phyloP scores from a whole-genome alignment of 345 rosid species.

The Camelina hispida region DNA sequence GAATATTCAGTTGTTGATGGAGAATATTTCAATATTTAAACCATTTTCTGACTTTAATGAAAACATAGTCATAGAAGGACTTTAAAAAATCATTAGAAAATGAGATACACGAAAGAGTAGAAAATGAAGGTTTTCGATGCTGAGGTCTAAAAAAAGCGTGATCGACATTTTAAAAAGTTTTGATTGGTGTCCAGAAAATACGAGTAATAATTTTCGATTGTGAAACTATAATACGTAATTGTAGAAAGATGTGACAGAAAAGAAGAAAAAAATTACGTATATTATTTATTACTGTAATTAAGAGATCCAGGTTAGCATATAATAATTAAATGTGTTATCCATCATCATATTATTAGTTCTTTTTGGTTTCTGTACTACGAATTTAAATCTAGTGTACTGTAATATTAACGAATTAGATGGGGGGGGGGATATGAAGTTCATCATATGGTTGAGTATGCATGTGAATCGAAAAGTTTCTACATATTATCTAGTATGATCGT shows the following conservation, averaged over 20 bases:
- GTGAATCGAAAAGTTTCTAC: too few species aligned
- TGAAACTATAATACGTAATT: background rate
- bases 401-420: background rate
- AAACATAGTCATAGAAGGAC: background rate
- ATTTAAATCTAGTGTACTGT: background rate
- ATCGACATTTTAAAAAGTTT: background rate
- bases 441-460: background rate
- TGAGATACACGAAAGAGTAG: background rate
- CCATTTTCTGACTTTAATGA: background rate
- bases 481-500: background rate
- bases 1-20: conserved; percentile 34
- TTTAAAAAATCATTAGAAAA: background rate
- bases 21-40: background rate
- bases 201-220: background rate
- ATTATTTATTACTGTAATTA: too few species aligned
- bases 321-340: background rate
- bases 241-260: background rate
- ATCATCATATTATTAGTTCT: too few species aligned
- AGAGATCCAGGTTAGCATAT: background rate
- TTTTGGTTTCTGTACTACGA: too few species aligned
- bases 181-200: conserved; percentile 15
- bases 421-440: background rate
- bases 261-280: background rate
- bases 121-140: background rate
- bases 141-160: background rate